These are phyloP conservation scores for Globisporangium perplexum DNA, from an alignment of 352 stramenopile species.

Conservation along the genomic window DNA sequence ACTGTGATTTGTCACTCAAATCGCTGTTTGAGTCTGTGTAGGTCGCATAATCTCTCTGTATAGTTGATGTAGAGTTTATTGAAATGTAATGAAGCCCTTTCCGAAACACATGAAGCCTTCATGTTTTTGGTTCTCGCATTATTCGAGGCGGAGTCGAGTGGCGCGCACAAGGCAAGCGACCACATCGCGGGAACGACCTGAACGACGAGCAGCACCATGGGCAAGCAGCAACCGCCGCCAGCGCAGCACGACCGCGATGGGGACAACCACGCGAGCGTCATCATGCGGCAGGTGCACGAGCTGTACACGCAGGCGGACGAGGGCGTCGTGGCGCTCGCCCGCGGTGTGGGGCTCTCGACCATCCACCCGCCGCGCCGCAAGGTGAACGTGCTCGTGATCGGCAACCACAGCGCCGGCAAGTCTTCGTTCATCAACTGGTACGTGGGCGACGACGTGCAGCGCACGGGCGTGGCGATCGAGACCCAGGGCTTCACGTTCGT, in stretches of 20 bases:
- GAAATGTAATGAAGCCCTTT: too few species aligned
- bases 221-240: background rate
- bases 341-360: conserved; percentile 21
- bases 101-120: too few species aligned
- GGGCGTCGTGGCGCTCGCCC: conserved; percentile 21
- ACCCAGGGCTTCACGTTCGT: conserved; percentile 65
- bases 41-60: too few species aligned
- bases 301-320: conserved; percentile 24
- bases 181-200: too few species aligned
- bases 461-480: conserved; percentile 60
- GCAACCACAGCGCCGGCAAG: conserved; percentile 72
- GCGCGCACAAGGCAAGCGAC: too few species aligned
- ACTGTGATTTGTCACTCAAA: too few species aligned
- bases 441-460: conserved; percentile 46
- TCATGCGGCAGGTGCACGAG: conserved; percentile 33
- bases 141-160: too few species aligned
- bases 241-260: background rate
- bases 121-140: too few species aligned
- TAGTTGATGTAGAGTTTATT: too few species aligned
- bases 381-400: conserved; percentile 63
- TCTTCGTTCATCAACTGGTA: conserved; percentile 78
- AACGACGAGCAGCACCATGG: background rate
- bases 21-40: too few species aligned
- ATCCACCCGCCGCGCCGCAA: conserved; percentile 55
- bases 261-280: conserved; percentile 24